Conservation (phyloP, 148 eudicot genomes). For the Suaeda aralocaspica region DNA sequence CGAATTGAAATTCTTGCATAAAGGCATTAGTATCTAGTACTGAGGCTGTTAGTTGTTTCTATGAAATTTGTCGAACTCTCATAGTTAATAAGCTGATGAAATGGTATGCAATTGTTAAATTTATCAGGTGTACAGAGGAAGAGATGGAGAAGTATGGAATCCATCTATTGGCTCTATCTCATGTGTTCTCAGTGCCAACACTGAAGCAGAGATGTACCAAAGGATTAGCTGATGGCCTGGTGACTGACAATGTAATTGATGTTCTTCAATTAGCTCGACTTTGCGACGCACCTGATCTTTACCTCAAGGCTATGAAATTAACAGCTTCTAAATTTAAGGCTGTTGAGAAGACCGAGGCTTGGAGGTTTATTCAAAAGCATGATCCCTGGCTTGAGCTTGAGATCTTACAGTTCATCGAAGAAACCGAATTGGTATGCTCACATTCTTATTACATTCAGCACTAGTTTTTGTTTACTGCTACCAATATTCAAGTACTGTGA, state of each 20-base stretch:
- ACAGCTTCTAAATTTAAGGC: conserved; percentile 45
- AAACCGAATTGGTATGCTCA: conserved; percentile 57
- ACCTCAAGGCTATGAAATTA: conserved; percentile 65
- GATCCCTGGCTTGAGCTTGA: conserved; percentile 88
- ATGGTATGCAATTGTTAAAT: not conserved
- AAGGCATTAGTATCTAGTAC: no score
- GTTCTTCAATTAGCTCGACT: conserved; percentile 74
- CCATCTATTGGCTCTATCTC: conserved; percentile 76
- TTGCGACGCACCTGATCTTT: conserved; percentile 85
- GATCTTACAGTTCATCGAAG: conserved; percentile 85
- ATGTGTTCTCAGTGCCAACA: conserved; percentile 68
- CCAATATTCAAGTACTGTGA: no score
- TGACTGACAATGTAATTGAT: conserved; percentile 67
- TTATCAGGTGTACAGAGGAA: conserved; percentile 61
- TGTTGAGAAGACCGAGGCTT: conserved; percentile 75
- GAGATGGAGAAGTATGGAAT: conserved; percentile 78
- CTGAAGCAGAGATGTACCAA: conserved; percentile 78
- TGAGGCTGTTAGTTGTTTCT: no score
- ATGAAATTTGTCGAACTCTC: not conserved
- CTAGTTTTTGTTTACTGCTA: no score
- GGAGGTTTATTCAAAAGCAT: conserved; percentile 69
- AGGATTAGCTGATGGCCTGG: conserved; percentile 44
- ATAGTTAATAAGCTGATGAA: not conserved
- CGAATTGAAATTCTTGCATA: no score
- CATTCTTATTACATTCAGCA: not conserved